These are phyloP conservation scores for Sinapis alba DNA, from an alignment of 441 rosid species.

Conservation along the genomic window DNA sequence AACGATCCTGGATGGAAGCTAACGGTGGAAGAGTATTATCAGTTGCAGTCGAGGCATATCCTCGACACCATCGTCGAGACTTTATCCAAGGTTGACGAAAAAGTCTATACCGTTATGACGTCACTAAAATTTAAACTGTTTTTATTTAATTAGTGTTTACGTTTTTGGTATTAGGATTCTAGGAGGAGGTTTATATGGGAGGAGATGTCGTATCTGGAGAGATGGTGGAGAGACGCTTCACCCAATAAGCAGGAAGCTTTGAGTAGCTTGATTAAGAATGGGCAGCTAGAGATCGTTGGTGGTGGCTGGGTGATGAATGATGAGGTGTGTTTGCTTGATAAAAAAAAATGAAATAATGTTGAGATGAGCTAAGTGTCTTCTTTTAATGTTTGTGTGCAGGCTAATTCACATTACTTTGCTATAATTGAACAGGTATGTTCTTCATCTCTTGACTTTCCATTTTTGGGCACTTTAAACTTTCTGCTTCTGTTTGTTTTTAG, in stretches of 20 bases:
- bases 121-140: too few relatives aligned
- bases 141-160: too few relatives aligned
- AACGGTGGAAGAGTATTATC: slow-evolving; percentile 94
- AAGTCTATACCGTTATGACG: too few relatives aligned
- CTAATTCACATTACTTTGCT: slow-evolving; percentile 96
- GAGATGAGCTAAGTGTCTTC: slow-evolving; percentile 27
- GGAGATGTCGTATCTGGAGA: slow-evolving; percentile 97
- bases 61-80: slow-evolving; percentile 85
- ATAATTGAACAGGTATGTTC: slow-evolving; percentile 89
- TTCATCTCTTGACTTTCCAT: slow-evolving; percentile 3
- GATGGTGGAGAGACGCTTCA: slow-evolving; percentile 98
- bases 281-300: slow-evolving; percentile 97
- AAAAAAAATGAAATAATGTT: background rate
- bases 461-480: slow-evolving; percentile 15
- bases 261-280: slow-evolving; percentile 73
- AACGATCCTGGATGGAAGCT: slow-evolving; percentile 99
- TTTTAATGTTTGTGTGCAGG: slow-evolving; percentile 58
- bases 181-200: slow-evolving; percentile 98
- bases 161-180: slow-evolving; percentile 54
- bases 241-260: slow-evolving; percentile 67
- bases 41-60: slow-evolving; percentile 72
- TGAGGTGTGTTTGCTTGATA: slow-evolving; percentile 57
- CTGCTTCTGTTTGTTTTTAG: slow-evolving; percentile 1
- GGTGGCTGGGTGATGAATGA: slow-evolving; percentile 99
- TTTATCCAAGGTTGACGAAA: slow-evolving; percentile 73